These are phyloP conservation scores for Phytophthora parvispora DNA, from an alignment of 352 stramenopile species.

Conservation along the genomic window DNA sequence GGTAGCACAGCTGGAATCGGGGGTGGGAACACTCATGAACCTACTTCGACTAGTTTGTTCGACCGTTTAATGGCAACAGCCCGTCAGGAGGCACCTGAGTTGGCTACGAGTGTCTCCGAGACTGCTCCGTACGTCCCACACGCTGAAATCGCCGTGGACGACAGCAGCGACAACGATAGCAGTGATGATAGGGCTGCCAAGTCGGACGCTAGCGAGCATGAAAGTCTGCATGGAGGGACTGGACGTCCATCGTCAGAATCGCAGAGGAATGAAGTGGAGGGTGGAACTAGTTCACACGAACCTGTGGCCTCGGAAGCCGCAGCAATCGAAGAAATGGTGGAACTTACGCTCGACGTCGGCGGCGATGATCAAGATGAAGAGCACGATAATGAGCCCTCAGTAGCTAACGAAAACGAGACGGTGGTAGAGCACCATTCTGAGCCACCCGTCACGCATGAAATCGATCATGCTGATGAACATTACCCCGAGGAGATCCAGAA, in stretches of 20 bases:
- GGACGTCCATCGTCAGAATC: background rate
- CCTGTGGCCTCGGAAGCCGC: background rate
- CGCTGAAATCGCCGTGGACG: constrained; percentile 13
- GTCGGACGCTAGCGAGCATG: background rate
- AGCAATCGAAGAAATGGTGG: constrained; percentile 19
- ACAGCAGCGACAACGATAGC: background rate
- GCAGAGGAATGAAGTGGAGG: background rate
- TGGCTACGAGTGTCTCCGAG: background rate
- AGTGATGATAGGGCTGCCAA: background rate
- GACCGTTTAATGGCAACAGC: constrained; percentile 3
- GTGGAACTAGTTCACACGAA: background rate
- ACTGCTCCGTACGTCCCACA: constrained; percentile 1
- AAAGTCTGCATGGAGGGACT: background rate
- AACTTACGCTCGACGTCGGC: constrained; percentile 13
- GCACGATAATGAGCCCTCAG: constrained; percentile 1
- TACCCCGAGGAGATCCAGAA: constrained; percentile 10
- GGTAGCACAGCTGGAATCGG: too few relatives aligned
- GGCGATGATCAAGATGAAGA: constrained; percentile 14
- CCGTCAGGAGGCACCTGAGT: background rate
- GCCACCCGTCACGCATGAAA: constrained; percentile 19
- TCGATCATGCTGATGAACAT: constrained; percentile 15
- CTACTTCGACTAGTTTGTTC: constrained; percentile 7
- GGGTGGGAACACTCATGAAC: background rate
- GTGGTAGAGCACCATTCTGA: constrained; percentile 9
- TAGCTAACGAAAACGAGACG: constrained; percentile 9